Evolutionary conservation across 164 flowering plant genomes (phyloP), one percentile per base, ranked within the genome.

Genomic region (Dillenia turbinata): DNA sequence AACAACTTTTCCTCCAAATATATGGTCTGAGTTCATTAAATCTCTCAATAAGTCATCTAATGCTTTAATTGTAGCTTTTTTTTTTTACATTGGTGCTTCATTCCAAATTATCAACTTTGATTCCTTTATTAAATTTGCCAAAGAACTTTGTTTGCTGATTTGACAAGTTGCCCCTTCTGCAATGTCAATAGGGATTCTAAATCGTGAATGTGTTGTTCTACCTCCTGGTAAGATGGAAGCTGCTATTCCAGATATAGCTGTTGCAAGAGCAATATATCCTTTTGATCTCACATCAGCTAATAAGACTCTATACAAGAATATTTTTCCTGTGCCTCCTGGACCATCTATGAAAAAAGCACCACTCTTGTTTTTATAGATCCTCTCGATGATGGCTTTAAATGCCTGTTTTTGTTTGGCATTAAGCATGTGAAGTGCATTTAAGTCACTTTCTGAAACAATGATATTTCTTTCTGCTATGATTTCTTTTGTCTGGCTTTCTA

Each of bases 191-290:
- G 74, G 70, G 10, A 66, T 52, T 58, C 62, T 66, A 26, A 71
- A 71, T 10, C 70, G 8, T 44, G 68, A 67, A 45, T 67, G 68
- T 2, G 75, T 56, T n/a, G 67, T 71, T 19, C 62, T 12, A 33
- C 71, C 71, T 0, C 68, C 59, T 1, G 64, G 68, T 3, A 67
- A 14, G 0, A 57, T 40, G 0, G 65, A 57, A 13, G 75, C 53
- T n/a, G 45, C 67, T 19, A 71, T 44, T 9, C 74, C 67, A 0
- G 49, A 63, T 3, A 54, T 16, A 3, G 60, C 59, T 8, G 10
- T 44, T 10, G 63, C 54, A 2, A 69, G 7, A 3, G 54, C 67
- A 2, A 69, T 33, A 0, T 5, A 14, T 24, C 62, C 52, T 45
- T 54, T 12, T 24, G 52, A 47, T 12, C 67, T 48, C 33, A 69